Percentiles rank a stretch among this genome's conserved stretches.
phyloP scores from a whole-genome alignment of 192 early-diverging fungal species.

The Paraglomus brasilianum region DNA sequence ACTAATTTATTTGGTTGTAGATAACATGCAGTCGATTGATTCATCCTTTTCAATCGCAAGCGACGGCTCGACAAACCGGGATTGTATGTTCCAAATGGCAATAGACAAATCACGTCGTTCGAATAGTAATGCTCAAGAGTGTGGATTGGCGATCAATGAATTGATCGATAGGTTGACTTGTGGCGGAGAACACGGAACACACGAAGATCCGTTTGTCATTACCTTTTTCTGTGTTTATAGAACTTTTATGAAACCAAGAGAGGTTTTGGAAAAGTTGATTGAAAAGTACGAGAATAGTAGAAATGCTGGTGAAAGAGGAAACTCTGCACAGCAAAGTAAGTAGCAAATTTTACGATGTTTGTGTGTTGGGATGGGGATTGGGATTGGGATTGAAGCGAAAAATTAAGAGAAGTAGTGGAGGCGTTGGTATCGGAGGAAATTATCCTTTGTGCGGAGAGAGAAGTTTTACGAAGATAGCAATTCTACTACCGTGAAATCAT shows the following conservation, averaged over 20 bases:
- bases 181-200: conserved; percentile 12
- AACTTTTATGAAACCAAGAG: conserved; percentile 19
- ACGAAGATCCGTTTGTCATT: conserved; percentile 19
- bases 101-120: background rate
- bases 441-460: conserved; percentile 20
- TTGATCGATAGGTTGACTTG: conserved; percentile 12
- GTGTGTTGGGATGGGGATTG: too few species aligned
- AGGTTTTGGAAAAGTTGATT: conserved; percentile 6
- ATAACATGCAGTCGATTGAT: conserved; percentile 39
- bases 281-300: background rate
- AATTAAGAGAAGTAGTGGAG: too few species aligned
- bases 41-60: background rate
- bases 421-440: too few species aligned
- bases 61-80: background rate
- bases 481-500: background rate
- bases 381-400: too few species aligned
- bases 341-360: too few species aligned
- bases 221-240: conserved; percentile 16
- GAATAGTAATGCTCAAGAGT: background rate
- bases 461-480: conserved; percentile 34
- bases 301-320: background rate
- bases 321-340: conserved; percentile 10
- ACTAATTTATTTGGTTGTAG: conserved; percentile 29
- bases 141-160: conserved; percentile 12
- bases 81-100: background rate